Evolutionary conservation across 148 eudicot species (phyloP), one percentile per base, ranked within the genome.

Genomic region (Chenopodium quinoa): DNA sequence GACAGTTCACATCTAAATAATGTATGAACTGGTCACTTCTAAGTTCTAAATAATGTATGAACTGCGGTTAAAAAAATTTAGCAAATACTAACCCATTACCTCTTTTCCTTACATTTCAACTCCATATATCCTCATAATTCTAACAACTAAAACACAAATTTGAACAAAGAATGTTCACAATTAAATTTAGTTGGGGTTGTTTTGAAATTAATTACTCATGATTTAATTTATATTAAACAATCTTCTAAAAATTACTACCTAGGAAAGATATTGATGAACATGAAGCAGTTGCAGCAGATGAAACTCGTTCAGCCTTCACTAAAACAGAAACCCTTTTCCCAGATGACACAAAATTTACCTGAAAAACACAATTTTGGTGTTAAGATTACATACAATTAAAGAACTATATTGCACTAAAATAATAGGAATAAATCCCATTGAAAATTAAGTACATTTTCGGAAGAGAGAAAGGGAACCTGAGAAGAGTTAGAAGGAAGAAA

Each of bases 241-340:
- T 1, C 16, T 11, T 10, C 13, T n/a, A n/a, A 48, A 81, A 52
- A 11, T 9, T 32, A 93, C 93, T 32, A 93, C 93, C 93, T 89
- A 88, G 89, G 71, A 79, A 73, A 84, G 84, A 72, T 46, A 87
- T 60, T 27, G 86, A 75, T 25, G 91, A 78, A 82, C 78, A 73
- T 73, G 78, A 73, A 80, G 82, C 47, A 31, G 54, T 29, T 48
- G 89, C 84, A 48, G 85, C 44, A 37, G 91, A 78, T 75, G 92
- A 79, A 75, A 87, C 81, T 76, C 86, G 90, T 81, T 89, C 92
- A 32, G 93, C 91, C 84, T 85, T 90, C 71, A 90, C 89, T 63
- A 90, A 62, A 80, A 90, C 77, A 82, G 86, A 86, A 7, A 80
- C 78, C 81, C 64, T 81, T 77, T 84, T 84, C 84, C 81, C 83